Evolutionary conservation across 257 asterid species (phyloP).

Genomic region (Vinca minor): DNA sequence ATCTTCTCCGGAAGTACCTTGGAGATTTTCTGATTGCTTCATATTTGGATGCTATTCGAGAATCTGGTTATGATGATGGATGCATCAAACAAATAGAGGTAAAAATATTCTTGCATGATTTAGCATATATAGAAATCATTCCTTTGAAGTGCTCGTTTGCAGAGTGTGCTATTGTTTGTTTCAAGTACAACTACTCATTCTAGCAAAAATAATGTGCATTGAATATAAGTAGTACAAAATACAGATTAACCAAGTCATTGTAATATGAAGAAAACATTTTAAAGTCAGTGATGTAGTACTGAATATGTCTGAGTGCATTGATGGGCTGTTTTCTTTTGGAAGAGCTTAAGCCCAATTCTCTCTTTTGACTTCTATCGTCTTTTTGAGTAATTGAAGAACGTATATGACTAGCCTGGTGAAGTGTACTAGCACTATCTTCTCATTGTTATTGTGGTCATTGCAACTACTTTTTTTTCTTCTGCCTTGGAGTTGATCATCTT

Average conservation of each 20-base stretch:
- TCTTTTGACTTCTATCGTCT: neutral
- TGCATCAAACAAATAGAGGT: slow-evolving; percentile 90
- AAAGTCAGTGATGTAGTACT: neutral
- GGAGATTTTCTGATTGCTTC: slow-evolving; percentile 90
- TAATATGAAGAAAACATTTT: neutral
- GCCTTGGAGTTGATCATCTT: neutral
- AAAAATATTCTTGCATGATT: neutral
- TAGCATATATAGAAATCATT: neutral
- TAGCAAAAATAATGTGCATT: neutral
- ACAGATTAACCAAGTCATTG: neutral
- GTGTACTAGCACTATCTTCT: too few species aligned
- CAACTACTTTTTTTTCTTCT: neutral
- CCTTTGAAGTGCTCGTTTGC: neutral
- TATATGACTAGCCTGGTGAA: neutral
- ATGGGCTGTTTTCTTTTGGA: neutral
- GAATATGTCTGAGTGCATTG: too few species aligned
- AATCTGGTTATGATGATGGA: slow-evolving; percentile 66
- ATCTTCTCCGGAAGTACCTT: slow-evolving; percentile 91
- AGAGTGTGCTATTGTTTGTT: neutral
- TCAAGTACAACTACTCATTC: neutral
- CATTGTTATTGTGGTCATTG: neutral
- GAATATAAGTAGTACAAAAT: neutral
- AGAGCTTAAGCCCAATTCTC: neutral
- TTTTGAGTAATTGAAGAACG: neutral
- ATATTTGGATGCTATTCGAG: slow-evolving; percentile 64